Conservation (phyloP, 257 asterid species). For the Linderniella brevidens region DNA sequence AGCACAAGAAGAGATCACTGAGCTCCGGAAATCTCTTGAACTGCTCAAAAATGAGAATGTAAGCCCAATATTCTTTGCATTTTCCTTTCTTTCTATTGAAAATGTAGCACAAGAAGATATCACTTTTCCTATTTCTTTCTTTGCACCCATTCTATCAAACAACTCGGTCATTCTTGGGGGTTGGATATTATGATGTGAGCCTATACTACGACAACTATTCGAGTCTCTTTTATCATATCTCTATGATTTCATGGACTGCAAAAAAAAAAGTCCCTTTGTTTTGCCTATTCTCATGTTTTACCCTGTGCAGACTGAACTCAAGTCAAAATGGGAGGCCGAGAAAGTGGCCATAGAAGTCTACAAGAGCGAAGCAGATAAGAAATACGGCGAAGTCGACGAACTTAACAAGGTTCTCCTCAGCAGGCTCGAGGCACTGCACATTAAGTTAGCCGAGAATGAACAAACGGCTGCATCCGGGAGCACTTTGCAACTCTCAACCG, state of each 20-base stretch:
- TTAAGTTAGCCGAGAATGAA: slow-evolving; percentile 74
- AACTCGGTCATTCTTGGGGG: too few species aligned
- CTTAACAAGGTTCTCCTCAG: slow-evolving; percentile 78
- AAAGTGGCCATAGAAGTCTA: slow-evolving; percentile 49
- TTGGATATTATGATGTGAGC: too few species aligned
- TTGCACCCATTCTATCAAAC: too few species aligned
- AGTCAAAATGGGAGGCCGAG: slow-evolving; percentile 68
- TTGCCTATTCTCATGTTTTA: slow-evolving; percentile 2
- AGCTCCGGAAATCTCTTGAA: slow-evolving; percentile 51
- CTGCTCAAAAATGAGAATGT: slow-evolving; percentile 38
- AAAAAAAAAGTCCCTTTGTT: neutral
- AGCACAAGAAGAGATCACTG: slow-evolving; percentile 51
- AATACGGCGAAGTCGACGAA: slow-evolving; percentile 58
- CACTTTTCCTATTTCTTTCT: too few species aligned
- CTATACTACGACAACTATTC: too few species aligned
- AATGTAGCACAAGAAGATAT: too few species aligned
- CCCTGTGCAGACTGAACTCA: slow-evolving; percentile 43
- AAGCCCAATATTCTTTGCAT: neutral
- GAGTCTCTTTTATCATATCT: too few species aligned
- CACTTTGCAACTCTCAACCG: slow-evolving; percentile 24
- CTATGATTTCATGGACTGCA: too few species aligned
- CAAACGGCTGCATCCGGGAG: slow-evolving; percentile 48
- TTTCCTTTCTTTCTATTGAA: too few species aligned
- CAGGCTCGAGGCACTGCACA: slow-evolving; percentile 76
- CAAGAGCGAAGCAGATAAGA: slow-evolving; percentile 60